These are phyloP conservation scores for Poa pratensis DNA, from an alignment of 176 grass and related monocot genomes.

Conservation along the genomic window DNA sequence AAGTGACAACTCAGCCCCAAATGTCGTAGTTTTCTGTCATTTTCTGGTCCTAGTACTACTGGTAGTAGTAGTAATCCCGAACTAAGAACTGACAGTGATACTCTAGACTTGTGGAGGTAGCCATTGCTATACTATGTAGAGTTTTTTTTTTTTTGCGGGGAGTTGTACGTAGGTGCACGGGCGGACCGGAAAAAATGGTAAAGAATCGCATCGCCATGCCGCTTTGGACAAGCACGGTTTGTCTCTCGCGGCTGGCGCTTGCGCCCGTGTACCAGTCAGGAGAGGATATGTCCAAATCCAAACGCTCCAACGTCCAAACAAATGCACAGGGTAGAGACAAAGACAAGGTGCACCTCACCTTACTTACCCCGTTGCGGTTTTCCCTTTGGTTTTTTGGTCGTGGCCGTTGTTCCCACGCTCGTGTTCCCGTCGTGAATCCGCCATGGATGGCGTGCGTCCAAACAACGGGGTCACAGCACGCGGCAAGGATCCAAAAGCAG, in stretches of 20 bases:
- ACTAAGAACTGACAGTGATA: not conserved
- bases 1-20: too few species aligned
- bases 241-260: too few species aligned
- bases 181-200: not conserved
- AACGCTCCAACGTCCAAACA: not conserved
- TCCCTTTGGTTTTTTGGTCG: not conserved
- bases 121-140: not conserved
- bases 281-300: not conserved
- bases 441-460: too few species aligned
- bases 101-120: not conserved
- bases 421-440: not conserved
- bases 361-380: not conserved
- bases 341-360: not conserved
- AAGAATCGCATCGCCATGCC: not conserved
- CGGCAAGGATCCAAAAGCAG: not conserved
- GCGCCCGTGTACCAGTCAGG: not conserved
- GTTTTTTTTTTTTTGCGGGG: too few species aligned
- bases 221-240: not conserved
- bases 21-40: too few species aligned
- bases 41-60: too few species aligned
- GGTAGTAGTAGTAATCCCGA: not conserved
- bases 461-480: not conserved
- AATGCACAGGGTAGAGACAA: not conserved
- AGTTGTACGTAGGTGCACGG: too few species aligned
- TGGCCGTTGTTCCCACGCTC: too few species aligned